phyloP scores from a whole-genome alignment of 148 eudicot species.

The Camellia sinensis region DNA sequence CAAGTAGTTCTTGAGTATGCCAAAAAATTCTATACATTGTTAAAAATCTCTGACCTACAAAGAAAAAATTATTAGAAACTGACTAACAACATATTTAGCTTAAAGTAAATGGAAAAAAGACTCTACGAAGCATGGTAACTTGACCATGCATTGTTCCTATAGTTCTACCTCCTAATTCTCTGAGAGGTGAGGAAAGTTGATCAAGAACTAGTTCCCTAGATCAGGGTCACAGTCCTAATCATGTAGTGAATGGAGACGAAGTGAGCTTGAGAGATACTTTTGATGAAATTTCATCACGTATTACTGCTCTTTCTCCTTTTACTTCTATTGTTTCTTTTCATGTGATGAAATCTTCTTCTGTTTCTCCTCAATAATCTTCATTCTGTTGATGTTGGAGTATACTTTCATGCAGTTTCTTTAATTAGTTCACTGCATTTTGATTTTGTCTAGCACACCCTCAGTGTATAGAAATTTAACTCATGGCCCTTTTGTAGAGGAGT shows the following conservation, averaged over 20 bases:
- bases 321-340: background rate
- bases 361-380: background rate
- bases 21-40: too few relatives aligned
- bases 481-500: slow-evolving; percentile 62
- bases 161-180: background rate
- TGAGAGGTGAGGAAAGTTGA: background rate
- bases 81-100: too few relatives aligned
- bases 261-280: background rate
- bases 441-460: background rate
- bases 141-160: too few relatives aligned
- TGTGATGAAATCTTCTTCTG: background rate
- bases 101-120: too few relatives aligned
- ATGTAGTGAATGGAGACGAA: background rate
- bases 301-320: background rate
- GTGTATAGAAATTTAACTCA: slow-evolving; percentile 1
- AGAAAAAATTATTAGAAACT: too few relatives aligned
- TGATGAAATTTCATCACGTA: background rate
- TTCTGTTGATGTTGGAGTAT: background rate
- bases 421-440: background rate
- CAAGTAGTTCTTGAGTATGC: too few relatives aligned
- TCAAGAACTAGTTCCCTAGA: background rate
- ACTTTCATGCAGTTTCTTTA: background rate
- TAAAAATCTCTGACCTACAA: too few relatives aligned
- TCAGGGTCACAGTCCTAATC: too few relatives aligned
- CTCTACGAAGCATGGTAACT: too few relatives aligned